Base-by-base conservation (phyloP, 352 stramenopile genomes). In the Phytophthora hibernalis region DNA sequence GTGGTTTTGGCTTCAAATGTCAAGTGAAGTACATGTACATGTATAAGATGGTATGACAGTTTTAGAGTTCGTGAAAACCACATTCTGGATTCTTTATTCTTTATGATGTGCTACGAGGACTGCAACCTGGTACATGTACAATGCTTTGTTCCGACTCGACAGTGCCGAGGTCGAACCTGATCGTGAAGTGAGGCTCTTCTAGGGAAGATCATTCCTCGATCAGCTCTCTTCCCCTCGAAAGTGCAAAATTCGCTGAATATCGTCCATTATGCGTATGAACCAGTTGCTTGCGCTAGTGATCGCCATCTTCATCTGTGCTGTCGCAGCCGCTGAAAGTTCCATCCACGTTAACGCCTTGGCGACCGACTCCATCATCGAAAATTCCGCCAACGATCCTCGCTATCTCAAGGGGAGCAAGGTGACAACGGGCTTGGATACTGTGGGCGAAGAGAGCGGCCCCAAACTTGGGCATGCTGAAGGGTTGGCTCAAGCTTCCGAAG, bases 391-490 rank as follows among this genome's bases (percentile, higher is more conserved):
- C 24, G 10, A 5, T 11, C 35, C 2, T 42, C 38, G 38, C 15
- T 45, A 45, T 24, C 38, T 45, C 38, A 45, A 45, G 5, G n/a
- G 38, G n/a, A 45, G 38, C 38, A 24, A 45, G 38, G 24, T n/a
- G 38, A 45, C 16, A 45, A 18, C 16, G 6, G 38, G 24, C 24
- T 16, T 45, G 38, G 9, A 7, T 24, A 22, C 38, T 24, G n/a
- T 24, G n/a, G 38, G 12, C 7, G 31, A 37, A 37, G 31, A 37
- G 31, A 10, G 31, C 5, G 5, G 11, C 7, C 31, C 31, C 31
- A 11, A 10, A 10, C 8, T 37, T 37, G 5, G 31, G 31, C 31
- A 10, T 15, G 31, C 11, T 15, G 1, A 2, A 13, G 2, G 31
- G 31, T 37, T 2, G 1, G 8, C 12, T 37, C 2, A 37, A 37